Evolutionary conservation across 1,284 basidiomycete species (phyloP).

Genomic region (Marasmius sp.): DNA sequence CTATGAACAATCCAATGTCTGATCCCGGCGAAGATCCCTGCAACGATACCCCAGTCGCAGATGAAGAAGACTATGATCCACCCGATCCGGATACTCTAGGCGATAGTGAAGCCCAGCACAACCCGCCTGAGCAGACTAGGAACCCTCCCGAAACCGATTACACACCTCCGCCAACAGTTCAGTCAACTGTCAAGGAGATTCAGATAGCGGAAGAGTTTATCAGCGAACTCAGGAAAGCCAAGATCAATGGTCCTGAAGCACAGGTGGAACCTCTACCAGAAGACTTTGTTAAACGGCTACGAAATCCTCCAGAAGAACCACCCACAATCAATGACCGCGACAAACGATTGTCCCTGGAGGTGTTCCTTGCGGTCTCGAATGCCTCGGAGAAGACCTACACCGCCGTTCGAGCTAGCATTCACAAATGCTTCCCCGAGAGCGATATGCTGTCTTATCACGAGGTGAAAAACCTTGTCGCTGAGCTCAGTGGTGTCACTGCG

Average conservation of each 20-base stretch:
- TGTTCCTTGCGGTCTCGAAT: constrained; percentile 22
- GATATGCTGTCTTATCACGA: constrained; percentile 23
- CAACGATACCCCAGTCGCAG: too few relatives aligned
- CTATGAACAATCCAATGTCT: too few relatives aligned
- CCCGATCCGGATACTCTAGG: not conserved
- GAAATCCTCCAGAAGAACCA: not conserved
- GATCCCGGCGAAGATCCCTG: too few relatives aligned
- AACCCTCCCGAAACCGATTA: not conserved
- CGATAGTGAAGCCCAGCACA: not conserved
- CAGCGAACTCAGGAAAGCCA: not conserved
- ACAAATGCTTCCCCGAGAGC: constrained; percentile 14
- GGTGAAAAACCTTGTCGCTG: constrained; percentile 19
- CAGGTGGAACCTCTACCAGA: not conserved
- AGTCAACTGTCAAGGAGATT: not conserved
- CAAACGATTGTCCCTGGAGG: constrained; percentile 18
- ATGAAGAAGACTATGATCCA: not conserved
- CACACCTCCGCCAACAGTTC: not conserved
- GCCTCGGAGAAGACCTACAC: constrained; percentile 24
- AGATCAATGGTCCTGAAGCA: not conserved
- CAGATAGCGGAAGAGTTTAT: not conserved
- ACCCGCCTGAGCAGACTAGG: not conserved
- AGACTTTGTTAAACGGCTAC: not conserved
- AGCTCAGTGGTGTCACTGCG: constrained; percentile 23
- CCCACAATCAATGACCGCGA: not conserved
- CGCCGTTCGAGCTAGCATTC: constrained; percentile 12